Conservation (phyloP, 495 filamentous ascomycete species). For the Cercophora samala region DNA sequence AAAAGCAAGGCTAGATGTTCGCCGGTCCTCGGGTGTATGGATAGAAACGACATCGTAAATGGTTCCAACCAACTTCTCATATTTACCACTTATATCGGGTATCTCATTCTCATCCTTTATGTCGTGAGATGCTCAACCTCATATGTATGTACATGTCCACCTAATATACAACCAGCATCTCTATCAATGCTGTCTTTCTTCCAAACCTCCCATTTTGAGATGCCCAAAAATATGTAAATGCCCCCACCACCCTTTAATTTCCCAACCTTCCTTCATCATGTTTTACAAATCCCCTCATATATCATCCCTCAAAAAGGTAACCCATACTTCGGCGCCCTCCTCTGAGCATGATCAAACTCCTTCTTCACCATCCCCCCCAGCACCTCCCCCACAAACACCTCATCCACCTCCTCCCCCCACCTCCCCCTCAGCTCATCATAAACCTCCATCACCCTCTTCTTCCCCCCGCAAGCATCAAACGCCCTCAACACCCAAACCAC, state of each 20-base stretch:
- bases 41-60: too few species aligned
- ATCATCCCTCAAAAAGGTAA: too few species aligned
- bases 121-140: neutral
- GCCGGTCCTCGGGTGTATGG: too few species aligned
- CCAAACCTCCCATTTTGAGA: neutral
- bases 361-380: constrained; percentile 18
- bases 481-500: constrained; percentile 47
- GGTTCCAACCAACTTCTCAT: too few species aligned
- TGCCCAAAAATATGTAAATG: neutral
- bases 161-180: neutral
- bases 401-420: constrained; percentile 33
- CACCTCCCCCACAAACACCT: constrained; percentile 41
- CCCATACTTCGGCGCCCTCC: neutral
- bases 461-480: constrained; percentile 41
- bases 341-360: neutral
- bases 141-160: neutral
- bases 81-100: neutral
- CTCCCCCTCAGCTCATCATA: constrained; percentile 40
- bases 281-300: neutral
- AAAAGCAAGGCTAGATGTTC: too few species aligned
- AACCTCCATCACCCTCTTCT: constrained; percentile 37
- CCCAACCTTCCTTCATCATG: neutral
- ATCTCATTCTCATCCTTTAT: neutral
- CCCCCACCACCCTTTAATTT: neutral
- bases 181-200: neutral